Evolutionary conservation across 345 rosid genomes (phyloP), one percentile per base, ranked within the genome.

Genomic region (Cardamine resedifolia): DNA sequence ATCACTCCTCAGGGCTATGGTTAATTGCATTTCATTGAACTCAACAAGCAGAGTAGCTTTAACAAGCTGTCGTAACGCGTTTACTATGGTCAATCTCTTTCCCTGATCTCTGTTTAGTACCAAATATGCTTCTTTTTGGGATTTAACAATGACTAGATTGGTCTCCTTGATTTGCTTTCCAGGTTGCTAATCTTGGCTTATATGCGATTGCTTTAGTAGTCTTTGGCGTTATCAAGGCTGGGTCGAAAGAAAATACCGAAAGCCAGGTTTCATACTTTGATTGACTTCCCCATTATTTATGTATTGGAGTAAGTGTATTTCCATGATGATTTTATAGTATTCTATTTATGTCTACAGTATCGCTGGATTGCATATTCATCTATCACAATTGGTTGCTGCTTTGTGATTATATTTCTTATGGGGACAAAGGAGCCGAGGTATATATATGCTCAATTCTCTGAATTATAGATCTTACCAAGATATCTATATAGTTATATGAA

Each of bases 101-200:
- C 50, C 50, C 14, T 41, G 48, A 48, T 57, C 77, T 72, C 0
- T 33, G 14, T 75, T 27, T 50, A 15, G 21, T 70, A 48, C 24
- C 4, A 65, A 27, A 63, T 49, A 12, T 56, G 70, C 2, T 36
- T 14, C 39, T 61, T 12, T 61, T 33, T 70, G 64, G n/a, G 56
- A 6, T 50, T 70, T 39, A 16, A 31, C 18, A 60, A 8, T 48
- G 48, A 36, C 53, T 47, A 50, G 63, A 41, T 73, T n/a, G n/a
- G n/a, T n/a, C n/a, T n/a, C n/a, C 58, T 58, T 69, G 44, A 12
- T 76, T 20, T 62, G 51, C 3, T 10, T 68, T 63, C 3, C 48
- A 94, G 98, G 88, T 94, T 76, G 97, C 98, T 63, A 94, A 94
- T 74, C 97, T 94, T 62, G 81, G 93, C 79, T 85, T 94, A 6